Conservation (phyloP, 345 rosid genomes). For the Sisymbrium irio region DNA sequence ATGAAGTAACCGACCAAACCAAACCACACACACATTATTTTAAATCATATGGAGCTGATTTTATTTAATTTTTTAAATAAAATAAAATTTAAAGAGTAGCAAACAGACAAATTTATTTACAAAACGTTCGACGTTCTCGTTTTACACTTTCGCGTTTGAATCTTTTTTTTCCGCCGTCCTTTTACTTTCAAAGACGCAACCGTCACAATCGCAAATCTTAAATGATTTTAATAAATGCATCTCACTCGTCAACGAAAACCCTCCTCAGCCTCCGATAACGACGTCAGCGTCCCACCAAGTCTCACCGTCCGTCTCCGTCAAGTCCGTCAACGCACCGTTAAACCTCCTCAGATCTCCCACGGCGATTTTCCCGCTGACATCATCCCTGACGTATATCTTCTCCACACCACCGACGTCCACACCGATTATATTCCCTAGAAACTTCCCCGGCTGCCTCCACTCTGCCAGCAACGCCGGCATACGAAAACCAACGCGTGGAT, state of each 20-base stretch:
- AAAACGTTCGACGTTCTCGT: constrained; percentile 11
- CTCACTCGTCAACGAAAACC: constrained; percentile 16
- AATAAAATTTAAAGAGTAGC: background rate
- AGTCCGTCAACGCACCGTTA: constrained; percentile 45
- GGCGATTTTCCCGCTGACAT: constrained; percentile 45
- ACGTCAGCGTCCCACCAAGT: constrained; percentile 77
- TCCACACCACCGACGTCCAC: constrained; percentile 40
- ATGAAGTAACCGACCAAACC: constrained; percentile 14
- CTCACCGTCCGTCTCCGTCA: constrained; percentile 48
- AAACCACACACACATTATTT: background rate
- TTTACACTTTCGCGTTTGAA: constrained; percentile 16
- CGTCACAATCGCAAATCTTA: background rate
- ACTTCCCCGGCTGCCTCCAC: constrained; percentile 48
- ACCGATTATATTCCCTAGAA: constrained; percentile 41
- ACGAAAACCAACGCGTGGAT: constrained; percentile 48
- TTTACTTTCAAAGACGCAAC: constrained; percentile 7
- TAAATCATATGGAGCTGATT: background rate
- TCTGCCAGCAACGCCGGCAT: constrained; percentile 64
- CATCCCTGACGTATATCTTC: constrained; percentile 51
- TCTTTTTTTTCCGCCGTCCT: background rate
- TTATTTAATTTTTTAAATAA: background rate
- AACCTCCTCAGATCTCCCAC: constrained; percentile 73
- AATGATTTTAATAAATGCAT: background rate
- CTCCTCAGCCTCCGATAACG: constrained; percentile 30
- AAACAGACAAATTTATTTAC: constrained; percentile 6